These are phyloP conservation scores for Brasenia schreberi DNA, from an alignment of 164 flowering plant species.

Conservation along the genomic window DNA sequence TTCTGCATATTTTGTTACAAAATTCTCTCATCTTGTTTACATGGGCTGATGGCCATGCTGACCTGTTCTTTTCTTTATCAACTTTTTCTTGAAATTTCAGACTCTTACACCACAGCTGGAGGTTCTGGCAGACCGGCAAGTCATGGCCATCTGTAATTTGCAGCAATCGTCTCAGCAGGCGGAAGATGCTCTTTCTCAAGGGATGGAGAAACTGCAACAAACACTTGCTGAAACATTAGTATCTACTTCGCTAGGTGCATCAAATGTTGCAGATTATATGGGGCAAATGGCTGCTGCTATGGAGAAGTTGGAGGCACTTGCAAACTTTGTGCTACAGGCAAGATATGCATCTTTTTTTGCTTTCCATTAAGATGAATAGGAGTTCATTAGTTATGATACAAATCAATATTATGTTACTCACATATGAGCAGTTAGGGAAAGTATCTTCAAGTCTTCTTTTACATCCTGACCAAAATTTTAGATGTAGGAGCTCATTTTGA, in stretches of 20 bases:
- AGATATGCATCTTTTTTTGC: not conserved
- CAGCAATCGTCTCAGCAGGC: conserved; percentile 79
- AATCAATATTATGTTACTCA: too few relatives aligned
- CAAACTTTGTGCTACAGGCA: conserved; percentile 72
- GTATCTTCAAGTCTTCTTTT: too few relatives aligned
- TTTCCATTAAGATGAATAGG: too few relatives aligned
- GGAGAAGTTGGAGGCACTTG: conserved; percentile 61
- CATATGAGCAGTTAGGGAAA: too few relatives aligned
- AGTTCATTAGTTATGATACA: too few relatives aligned
- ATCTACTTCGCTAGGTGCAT: conserved; percentile 31
- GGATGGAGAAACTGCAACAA: conserved; percentile 80
- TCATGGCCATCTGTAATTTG: conserved; percentile 35
- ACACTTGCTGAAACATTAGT: conserved; percentile 49
- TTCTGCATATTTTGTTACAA: too few relatives aligned
- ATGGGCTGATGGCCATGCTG: not conserved
- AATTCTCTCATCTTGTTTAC: too few relatives aligned
- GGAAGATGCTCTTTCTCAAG: conserved; percentile 94
- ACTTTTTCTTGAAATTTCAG: conserved; percentile 27
- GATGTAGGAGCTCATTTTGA: too few relatives aligned
- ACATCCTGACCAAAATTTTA: too few relatives aligned
- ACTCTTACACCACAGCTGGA: conserved; percentile 66
- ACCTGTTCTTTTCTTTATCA: not conserved
- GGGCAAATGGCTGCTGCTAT: conserved; percentile 52
- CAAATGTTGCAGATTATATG: conserved; percentile 28
- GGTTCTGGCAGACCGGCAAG: conserved; percentile 55